Evolutionary conservation across 2,329 filamentous ascomycete species (phyloP), one percentile per base, ranked within the genome.

Genomic region (Xylaria sp.): DNA sequence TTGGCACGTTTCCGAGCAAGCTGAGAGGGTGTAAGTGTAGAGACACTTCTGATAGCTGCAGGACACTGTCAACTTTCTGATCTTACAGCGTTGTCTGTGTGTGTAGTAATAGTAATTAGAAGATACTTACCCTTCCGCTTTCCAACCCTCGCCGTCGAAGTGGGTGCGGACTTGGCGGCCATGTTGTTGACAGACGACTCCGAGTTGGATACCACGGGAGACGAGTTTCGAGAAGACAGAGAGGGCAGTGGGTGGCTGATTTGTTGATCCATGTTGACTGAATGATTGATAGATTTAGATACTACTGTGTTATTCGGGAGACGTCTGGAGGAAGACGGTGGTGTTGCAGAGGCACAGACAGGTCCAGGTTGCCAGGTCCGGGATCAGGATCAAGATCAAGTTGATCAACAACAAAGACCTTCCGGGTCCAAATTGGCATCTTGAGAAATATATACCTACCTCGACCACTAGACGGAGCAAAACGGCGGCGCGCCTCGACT

Each of bases 1-100:
- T 96, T 96, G 69, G 91, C 90, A 65, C 92, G 83, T 79, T 96
- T 97, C 74, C 92, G 89, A 35, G 89, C 90, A 60, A 96, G 83
- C 75, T 96, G 92, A 63, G 92, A 89, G 4, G 91, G 89, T 9
- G 91, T 95, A 71, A 96, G 81, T 69, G 90, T 93, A 64, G 91
- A 91, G 58, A 96, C 92, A 64, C 90, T 92, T 66, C 91, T 85
- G 60, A 88, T 83, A 52, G 82, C 83, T 81, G 57, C 37, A 23
- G n/a, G 19, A 11, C 2, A n/a, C 10, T n/a, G 63, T 68, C 50
- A 68, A 58, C 3, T 6, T 3, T 46, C 13, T 16, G 11, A 46
- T 46, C 42, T 30, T 1, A 30, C 23, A 30, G 23, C 23, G 23
- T 30, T 30, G 23, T 4, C 42, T 11, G n/a, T 11, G 42, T 13